A percentile compares a stretch with the other conserved stretches of the same genome.
phyloP scores from a whole-genome alignment of 2,329 filamentous ascomycete species.

The Ophiosphaerella narmari region DNA sequence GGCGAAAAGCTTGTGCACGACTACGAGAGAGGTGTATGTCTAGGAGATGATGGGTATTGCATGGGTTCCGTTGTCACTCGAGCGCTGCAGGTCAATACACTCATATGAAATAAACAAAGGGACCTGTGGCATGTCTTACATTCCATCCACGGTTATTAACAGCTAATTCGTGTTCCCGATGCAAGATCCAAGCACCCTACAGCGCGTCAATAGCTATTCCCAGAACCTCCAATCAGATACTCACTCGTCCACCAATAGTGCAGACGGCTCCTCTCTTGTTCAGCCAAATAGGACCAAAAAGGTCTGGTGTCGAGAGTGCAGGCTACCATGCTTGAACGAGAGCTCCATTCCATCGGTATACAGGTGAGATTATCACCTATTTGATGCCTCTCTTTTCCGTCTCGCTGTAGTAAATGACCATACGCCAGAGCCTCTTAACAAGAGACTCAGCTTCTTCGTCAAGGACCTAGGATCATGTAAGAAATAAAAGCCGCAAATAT shows the following conservation, averaged over 20 bases:
- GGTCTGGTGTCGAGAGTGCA: too few relatives aligned
- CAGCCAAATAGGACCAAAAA: too few relatives aligned
- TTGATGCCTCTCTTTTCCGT: conserved; percentile 83
- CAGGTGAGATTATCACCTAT: conserved; percentile 11
- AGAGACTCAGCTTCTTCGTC: conserved; percentile 94
- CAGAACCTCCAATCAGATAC: conserved; percentile 11
- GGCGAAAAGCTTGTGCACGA: conserved; percentile 21
- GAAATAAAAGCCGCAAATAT: conserved; percentile 42
- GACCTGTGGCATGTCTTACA: neutral
- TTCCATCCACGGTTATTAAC: conserved; percentile 11
- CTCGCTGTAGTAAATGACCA: conserved; percentile 98
- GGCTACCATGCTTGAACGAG: too few relatives aligned
- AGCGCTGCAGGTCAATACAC: neutral
- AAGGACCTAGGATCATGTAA: conserved; percentile 78
- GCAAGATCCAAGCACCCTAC: conserved; percentile 28
- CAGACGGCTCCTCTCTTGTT: too few relatives aligned
- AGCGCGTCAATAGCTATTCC: conserved; percentile 21
- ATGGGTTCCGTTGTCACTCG: neutral
- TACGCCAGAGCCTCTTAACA: conserved; percentile 96
- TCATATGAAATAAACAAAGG: neutral
- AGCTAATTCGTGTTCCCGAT: conserved; percentile 8
- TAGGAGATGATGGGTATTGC: too few relatives aligned
- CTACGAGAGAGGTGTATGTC: conserved; percentile 2
- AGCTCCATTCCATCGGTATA: too few relatives aligned
- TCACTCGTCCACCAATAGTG: conserved; percentile 7